phyloP scores from a whole-genome alignment of 2,329 filamentous ascomycete genomes.

The Cercospora beticola region DNA sequence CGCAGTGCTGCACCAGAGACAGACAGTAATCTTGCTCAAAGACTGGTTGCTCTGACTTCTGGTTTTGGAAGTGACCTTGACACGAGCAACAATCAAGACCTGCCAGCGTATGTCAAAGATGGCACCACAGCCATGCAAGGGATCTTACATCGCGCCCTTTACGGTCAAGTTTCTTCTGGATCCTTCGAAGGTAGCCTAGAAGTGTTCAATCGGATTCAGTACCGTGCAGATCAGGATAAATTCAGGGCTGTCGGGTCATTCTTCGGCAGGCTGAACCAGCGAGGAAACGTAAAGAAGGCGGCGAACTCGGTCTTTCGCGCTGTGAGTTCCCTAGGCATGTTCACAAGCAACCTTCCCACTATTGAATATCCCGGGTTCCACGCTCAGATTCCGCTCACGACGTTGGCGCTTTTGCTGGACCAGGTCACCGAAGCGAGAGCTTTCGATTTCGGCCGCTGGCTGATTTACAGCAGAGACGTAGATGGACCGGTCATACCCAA shows the following conservation, averaged over 20 bases:
- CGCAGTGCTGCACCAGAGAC: conserved; percentile 47
- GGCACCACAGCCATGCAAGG: conserved; percentile 45
- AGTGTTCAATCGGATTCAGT: conserved; percentile 42
- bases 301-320: conserved; percentile 17
- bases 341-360: conserved; percentile 35
- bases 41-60: conserved; percentile 40
- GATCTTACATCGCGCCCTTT: conserved; percentile 45
- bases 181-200: conserved; percentile 42
- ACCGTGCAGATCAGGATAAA: conserved; percentile 47
- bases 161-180: conserved; percentile 41
- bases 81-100: conserved; percentile 37
- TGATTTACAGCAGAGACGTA: conserved; percentile 53
- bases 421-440: conserved; percentile 48
- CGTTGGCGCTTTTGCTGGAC: conserved; percentile 54
- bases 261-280: conserved; percentile 32
- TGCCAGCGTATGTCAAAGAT: conserved; percentile 46
- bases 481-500: conserved; percentile 55
- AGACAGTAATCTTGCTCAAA: conserved; percentile 47
- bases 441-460: conserved; percentile 54
- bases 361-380: conserved; percentile 49
- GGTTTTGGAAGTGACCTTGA: conserved; percentile 44
- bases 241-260: conserved; percentile 44
- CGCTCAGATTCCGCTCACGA: conserved; percentile 47
- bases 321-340: conserved; percentile 31
- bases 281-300: conserved; percentile 5